Percentiles rank a stretch among this genome's conserved stretches.
Evolutionary conservation across 2,329 filamentous ascomycete species (phyloP).

Genomic region (Colletotrichum agaves): DNA sequence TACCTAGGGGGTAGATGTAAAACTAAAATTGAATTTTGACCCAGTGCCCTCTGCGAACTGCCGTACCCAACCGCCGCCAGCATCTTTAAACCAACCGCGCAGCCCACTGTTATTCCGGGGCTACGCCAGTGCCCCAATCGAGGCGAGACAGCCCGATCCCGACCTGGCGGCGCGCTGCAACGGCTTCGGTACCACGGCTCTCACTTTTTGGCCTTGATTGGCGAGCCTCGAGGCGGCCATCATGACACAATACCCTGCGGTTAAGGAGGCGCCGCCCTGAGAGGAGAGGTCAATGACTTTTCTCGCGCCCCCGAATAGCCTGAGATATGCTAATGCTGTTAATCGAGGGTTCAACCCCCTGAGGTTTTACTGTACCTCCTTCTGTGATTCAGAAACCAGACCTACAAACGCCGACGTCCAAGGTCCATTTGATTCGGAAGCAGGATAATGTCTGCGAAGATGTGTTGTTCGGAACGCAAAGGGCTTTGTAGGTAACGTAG

Average conservation of each 20-base stretch:
- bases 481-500: neutral
- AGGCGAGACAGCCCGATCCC: neutral
- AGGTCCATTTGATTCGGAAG: neutral
- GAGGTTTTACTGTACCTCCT: neutral
- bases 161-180: constrained; percentile 12
- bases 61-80: neutral
- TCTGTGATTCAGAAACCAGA: neutral
- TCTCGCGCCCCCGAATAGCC: constrained; percentile 3
- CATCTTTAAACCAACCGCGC: constrained; percentile 14
- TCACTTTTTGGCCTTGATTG: constrained; percentile 1
- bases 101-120: constrained; percentile 23
- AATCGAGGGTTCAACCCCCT: constrained; percentile 4
- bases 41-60: no score
- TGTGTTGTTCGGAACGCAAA: neutral
- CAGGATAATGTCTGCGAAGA: neutral
- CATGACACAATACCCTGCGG: constrained; percentile 1
- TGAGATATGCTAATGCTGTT: neutral
- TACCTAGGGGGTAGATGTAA: no score
- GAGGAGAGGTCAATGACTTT: constrained; percentile 11
- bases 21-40: no score
- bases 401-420: no score
- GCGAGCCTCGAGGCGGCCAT: neutral
- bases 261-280: neutral
- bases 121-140: constrained; percentile 12
- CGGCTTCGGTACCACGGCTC: constrained; percentile 13